These are phyloP conservation scores for Austroboletus eburneus DNA, from an alignment of 768 basidiomycete species.

Conservation along the genomic window DNA sequence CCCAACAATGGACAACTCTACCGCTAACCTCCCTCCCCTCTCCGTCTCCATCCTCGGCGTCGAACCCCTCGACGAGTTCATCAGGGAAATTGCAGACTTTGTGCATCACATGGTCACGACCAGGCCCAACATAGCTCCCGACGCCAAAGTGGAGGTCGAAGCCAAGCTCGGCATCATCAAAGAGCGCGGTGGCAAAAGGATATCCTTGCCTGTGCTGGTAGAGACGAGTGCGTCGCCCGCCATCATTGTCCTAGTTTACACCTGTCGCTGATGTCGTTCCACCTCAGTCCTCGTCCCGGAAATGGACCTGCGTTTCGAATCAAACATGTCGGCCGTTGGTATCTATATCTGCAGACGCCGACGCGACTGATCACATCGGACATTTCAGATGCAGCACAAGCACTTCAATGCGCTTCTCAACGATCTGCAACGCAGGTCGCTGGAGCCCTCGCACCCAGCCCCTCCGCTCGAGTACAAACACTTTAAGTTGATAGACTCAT, in stretches of 20 bases:
- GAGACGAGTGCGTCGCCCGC: constrained; percentile 69
- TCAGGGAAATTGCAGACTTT: constrained; percentile 88
- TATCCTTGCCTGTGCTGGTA: constrained; percentile 68
- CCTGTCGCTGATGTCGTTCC: constrained; percentile 3
- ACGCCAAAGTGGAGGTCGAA: constrained; percentile 71
- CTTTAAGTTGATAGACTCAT: constrained; percentile 73
- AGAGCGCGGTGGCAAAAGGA: constrained; percentile 59
- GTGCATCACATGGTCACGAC: constrained; percentile 66
- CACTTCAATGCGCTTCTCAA: constrained; percentile 89
- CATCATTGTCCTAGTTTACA: neutral
- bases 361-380: constrained; percentile 11
- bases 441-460: constrained; percentile 46
- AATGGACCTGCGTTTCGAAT: constrained; percentile 74
- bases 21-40: constrained; percentile 50
- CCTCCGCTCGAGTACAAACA: constrained; percentile 73
- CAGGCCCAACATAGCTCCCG: constrained; percentile 49
- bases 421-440: constrained; percentile 57
- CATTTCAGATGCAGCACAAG: constrained; percentile 72
- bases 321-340: constrained; percentile 87
- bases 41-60: constrained; percentile 82
- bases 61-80: constrained; percentile 91
- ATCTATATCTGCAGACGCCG: constrained; percentile 3
- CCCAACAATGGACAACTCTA: constrained; percentile 24
- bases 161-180: constrained; percentile 81
- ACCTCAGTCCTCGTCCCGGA: constrained; percentile 64